These are phyloP conservation scores for Plantago elongata DNA, from an alignment of 257 asterid genomes.

Conservation along the genomic window DNA sequence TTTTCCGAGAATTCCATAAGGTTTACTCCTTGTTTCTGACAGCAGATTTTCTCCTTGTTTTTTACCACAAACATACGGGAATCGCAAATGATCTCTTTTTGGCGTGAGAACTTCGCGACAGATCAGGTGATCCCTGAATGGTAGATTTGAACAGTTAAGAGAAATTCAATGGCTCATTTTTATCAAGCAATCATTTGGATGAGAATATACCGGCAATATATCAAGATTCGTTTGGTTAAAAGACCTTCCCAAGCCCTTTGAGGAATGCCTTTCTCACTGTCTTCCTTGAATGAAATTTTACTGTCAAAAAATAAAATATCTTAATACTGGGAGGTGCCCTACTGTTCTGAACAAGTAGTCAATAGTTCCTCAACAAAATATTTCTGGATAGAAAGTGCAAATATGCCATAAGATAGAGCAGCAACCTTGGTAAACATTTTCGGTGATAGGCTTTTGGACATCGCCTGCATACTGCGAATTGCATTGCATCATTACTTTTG, in stretches of 20 bases:
- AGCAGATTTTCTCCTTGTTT: conserved; percentile 25
- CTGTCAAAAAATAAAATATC: conserved; percentile 30
- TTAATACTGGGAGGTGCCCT: conserved; percentile 15
- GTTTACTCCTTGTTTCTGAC: conserved; percentile 40
- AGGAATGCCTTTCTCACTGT: conserved; percentile 27
- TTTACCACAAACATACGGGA: conserved; percentile 39
- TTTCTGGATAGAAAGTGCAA: conserved; percentile 7
- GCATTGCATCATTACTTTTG: conserved; percentile 40
- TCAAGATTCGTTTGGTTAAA: conserved; percentile 48
- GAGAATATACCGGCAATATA: conserved; percentile 60
- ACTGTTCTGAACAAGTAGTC: not conserved
- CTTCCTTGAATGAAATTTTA: conserved; percentile 31
- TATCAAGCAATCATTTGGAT: conserved; percentile 14
- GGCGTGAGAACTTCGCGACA: conserved; percentile 44
- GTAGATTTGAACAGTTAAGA: conserved; percentile 11
- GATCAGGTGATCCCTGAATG: conserved; percentile 57
- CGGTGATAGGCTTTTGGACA: conserved; percentile 73
- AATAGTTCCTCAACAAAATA: not conserved
- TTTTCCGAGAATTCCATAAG: conserved; percentile 32
- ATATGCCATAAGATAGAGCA: not conserved
- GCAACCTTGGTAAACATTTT: conserved; percentile 74
- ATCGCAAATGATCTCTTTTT: conserved; percentile 59
- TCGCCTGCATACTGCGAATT: conserved; percentile 68
- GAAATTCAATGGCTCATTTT: conserved; percentile 5
- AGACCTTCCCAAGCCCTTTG: conserved; percentile 71